These are phyloP conservation scores for Fusarium hostae DNA, from an alignment of 2,329 filamentous ascomycete genomes.

Conservation along the genomic window DNA sequence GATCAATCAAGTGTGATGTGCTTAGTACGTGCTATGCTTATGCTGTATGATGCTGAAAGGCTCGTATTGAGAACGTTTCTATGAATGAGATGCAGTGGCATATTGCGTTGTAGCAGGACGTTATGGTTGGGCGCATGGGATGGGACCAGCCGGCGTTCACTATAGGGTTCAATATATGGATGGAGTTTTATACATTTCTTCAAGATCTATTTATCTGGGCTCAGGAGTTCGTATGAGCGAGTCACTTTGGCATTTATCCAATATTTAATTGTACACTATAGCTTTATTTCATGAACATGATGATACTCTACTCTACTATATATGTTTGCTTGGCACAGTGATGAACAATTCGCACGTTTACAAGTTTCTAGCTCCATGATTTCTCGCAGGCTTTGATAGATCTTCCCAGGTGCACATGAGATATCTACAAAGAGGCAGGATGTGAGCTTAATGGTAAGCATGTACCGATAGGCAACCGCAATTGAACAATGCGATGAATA, in stretches of 20 bases:
- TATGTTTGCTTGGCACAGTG: no score
- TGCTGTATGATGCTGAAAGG: conserved; percentile 1
- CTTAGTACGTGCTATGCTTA: background rate
- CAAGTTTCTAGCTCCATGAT: no score
- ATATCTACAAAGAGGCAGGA: background rate
- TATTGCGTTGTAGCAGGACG: conserved; percentile 4
- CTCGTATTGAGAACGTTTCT: conserved; percentile 3
- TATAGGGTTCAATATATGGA: conserved; percentile 24
- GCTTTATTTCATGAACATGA: conserved; percentile 7
- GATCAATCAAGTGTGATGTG: conserved; percentile 1
- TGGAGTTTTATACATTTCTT: conserved; percentile 23
- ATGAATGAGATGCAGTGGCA: conserved; percentile 1
- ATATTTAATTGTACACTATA: conserved; percentile 27
- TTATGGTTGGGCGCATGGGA: conserved; percentile 22
- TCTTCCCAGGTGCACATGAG: background rate
- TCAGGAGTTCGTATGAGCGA: conserved; percentile 7
- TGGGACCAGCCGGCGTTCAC: conserved; percentile 26
- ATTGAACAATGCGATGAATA: conserved; percentile 31
- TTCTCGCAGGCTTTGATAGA: background rate
- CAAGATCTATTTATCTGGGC: background rate
- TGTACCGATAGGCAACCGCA: background rate
- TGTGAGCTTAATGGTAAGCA: background rate
- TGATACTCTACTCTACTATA: conserved; percentile 1
- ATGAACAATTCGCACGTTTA: no score
- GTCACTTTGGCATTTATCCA: background rate